phyloP scores from a whole-genome alignment of 163 green algal genomes.

The Trebouxiophyceae sp. region DNA sequence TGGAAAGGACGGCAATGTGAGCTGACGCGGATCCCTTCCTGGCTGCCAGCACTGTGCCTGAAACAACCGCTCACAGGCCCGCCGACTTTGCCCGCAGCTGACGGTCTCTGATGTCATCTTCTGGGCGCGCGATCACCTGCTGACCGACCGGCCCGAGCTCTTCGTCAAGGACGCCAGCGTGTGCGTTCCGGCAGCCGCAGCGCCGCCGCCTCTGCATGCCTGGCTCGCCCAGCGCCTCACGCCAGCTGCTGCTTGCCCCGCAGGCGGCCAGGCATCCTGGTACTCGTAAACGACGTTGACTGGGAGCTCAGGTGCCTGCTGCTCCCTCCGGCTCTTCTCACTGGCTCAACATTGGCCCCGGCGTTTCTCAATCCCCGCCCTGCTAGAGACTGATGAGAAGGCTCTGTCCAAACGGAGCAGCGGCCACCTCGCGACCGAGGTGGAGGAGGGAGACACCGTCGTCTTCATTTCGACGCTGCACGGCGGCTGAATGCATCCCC shows the following conservation, averaged over 20 bases:
- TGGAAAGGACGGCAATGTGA: conserved; percentile 9
- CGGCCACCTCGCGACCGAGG: conserved; percentile 39
- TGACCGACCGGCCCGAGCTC: conserved; percentile 76
- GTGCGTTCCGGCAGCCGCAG: no score
- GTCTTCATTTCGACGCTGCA: conserved; percentile 85
- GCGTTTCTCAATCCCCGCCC: no score
- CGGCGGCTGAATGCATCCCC: conserved; percentile 45
- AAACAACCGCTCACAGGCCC: neutral
- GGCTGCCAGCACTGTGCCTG: neutral
- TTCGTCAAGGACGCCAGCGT: conserved; percentile 82
- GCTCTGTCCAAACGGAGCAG: conserved; percentile 24
- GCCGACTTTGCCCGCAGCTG: conserved; percentile 28
- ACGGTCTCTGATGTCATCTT: conserved; percentile 52
- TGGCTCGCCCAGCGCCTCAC: no score
- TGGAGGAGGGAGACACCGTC: conserved; percentile 54
- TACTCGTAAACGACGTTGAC: conserved; percentile 91
- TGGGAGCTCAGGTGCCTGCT: conserved; percentile 80
- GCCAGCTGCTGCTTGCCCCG: no score
- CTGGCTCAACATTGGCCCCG: no score
- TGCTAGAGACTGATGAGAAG: neutral
- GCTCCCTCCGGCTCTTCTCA: neutral
- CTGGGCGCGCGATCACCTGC: conserved; percentile 64
- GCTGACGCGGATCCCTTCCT: neutral
- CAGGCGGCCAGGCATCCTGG: conserved; percentile 85
- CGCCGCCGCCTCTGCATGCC: no score